Conservation (phyloP, 129 eudicot species). For the Flaveria sonorensis region DNA sequence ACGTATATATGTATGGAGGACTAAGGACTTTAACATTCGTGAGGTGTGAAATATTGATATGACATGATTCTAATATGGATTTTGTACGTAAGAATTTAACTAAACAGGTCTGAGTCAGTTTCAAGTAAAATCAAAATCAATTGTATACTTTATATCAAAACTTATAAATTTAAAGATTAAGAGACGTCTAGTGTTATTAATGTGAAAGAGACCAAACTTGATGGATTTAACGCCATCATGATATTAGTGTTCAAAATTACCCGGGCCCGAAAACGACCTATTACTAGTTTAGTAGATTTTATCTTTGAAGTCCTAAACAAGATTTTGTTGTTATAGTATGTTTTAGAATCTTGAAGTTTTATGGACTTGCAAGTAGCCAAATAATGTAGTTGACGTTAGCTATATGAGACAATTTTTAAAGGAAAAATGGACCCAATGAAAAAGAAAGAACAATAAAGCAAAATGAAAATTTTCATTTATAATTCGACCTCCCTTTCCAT, state of each 20-base stretch:
- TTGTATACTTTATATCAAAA: background rate
- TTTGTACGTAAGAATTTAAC: background rate
- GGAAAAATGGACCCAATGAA: constrained; percentile 33
- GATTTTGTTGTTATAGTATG: constrained; percentile 5
- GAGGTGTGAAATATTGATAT: background rate
- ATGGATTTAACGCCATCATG: constrained; percentile 8
- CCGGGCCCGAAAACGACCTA: constrained; percentile 19
- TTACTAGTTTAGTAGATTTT: constrained; percentile 11
- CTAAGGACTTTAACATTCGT: background rate
- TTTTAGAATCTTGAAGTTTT: constrained; percentile 11
- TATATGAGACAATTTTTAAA: constrained; percentile 29
- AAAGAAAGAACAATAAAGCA: constrained; percentile 36
- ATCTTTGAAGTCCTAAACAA: background rate
- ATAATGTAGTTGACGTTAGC: constrained; percentile 18
- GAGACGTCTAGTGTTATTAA: background rate
- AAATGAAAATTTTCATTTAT: constrained; percentile 25
- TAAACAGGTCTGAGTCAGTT: background rate
- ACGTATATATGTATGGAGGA: no score
- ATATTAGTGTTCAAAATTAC: constrained; percentile 11
- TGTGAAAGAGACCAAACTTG: constrained; percentile 22
- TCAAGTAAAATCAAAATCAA: background rate
- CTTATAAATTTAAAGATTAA: background rate
- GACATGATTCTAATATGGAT: background rate
- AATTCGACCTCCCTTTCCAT: constrained; percentile 39
- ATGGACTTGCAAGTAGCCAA: constrained; percentile 13